Evolutionary conservation across 305 asterid genomes (phyloP).

Genomic region (Fraxinus sp.): DNA sequence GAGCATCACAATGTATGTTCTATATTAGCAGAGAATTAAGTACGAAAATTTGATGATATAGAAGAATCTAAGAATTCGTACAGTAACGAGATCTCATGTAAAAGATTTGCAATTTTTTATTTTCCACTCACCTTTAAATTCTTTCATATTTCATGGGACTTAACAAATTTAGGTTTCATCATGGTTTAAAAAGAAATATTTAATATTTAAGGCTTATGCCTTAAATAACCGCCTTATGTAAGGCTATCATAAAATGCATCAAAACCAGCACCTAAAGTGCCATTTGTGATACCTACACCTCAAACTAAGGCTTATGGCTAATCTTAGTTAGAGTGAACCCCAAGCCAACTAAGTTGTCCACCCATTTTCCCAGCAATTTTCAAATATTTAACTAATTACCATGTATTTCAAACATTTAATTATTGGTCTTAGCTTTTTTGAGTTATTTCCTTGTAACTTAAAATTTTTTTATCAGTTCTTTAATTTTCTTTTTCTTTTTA

Average conservation of each 20-base stretch:
- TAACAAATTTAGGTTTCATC: background rate
- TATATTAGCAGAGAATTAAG: background rate
- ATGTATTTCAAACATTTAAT: background rate
- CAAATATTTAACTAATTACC: background rate
- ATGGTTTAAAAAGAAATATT: no score
- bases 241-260: background rate
- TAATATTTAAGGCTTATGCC: background rate
- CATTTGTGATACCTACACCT: background rate
- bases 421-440: background rate
- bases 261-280: background rate
- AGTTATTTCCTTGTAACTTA: background rate
- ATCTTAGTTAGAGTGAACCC: background rate
- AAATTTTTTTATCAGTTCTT: no score
- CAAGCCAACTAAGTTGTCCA: background rate
- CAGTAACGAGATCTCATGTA: background rate
- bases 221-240: background rate
- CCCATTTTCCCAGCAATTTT: background rate
- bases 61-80: background rate
- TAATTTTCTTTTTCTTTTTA: no score
- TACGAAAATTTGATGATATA: background rate
- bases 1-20: background rate
- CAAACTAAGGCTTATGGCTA: background rate
- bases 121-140: background rate
- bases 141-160: background rate
- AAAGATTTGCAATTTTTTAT: background rate